Conservation (phyloP, 1,139 yeast species). For the Maudiozyma humilis region DNA sequence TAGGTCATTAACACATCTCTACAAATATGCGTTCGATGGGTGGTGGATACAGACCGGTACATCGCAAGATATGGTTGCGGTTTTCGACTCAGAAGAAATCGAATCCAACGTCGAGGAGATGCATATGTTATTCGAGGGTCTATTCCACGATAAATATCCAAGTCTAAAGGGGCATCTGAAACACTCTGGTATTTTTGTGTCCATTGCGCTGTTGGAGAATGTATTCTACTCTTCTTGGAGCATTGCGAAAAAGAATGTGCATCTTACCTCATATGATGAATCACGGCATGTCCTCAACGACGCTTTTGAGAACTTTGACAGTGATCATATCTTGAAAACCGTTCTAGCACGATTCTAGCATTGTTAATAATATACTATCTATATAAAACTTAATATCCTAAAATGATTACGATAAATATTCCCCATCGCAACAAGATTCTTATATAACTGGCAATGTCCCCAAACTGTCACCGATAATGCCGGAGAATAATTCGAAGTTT, state of each 20-base stretch:
- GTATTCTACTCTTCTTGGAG: background rate
- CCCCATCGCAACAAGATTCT: no score
- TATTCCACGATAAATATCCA: no score
- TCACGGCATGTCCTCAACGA: background rate
- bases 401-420: no score
- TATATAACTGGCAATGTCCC: conserved; percentile 9
- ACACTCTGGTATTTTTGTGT: background rate
- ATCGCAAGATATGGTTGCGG: background rate
- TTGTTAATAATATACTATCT: no score
- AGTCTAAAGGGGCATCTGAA: background rate
- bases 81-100: background rate
- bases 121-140: background rate
- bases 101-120: background rate
- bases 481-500: conserved; percentile 12
- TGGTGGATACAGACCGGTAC: background rate
- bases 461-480: conserved; percentile 9
- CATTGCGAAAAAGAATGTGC: background rate
- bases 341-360: no score
- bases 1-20: background rate
- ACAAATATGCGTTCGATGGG: background rate
- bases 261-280: background rate
- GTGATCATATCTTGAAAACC: no score
- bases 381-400: no score
- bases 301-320: background rate
- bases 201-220: background rate